A percentile compares a stretch with the other conserved stretches of the same genome.
phyloP scores from a whole-genome alignment of 148 eudicot genomes.

The Rhododendron mucronatum region DNA sequence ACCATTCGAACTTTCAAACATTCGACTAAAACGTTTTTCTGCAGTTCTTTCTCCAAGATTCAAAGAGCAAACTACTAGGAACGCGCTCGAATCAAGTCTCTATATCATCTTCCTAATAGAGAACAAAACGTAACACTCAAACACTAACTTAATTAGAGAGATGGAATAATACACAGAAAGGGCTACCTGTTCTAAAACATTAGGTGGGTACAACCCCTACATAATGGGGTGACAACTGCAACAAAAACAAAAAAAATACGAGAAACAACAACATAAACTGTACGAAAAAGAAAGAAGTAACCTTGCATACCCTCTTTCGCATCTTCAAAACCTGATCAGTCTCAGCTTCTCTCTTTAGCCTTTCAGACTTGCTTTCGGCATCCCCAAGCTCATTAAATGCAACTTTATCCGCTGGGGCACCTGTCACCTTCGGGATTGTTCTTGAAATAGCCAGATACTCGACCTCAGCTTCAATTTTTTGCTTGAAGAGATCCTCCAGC shows the following conservation, averaged over 20 bases:
- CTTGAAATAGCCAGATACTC: conserved; percentile 47
- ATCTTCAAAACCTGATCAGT: conserved; percentile 37
- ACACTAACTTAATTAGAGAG: conserved; percentile 8
- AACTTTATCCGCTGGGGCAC: conserved; percentile 26
- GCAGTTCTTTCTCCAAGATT: neutral
- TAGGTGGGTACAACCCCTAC: conserved; percentile 67
- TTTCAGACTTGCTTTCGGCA: conserved; percentile 25
- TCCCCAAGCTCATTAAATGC: conserved; percentile 13
- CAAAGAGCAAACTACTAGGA: neutral
- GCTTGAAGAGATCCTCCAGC: conserved; percentile 47
- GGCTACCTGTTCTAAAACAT: conserved; percentile 6
- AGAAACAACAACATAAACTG: conserved; percentile 48
- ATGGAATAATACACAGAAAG: neutral
- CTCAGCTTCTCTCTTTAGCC: conserved; percentile 25
- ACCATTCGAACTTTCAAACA: no score
- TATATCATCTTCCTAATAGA: neutral
- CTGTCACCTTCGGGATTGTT: conserved; percentile 33
- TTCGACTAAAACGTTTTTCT: neutral
- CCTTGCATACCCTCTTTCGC: conserved; percentile 40
- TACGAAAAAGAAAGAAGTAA: conserved; percentile 30
- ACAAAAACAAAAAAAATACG: conserved; percentile 31
- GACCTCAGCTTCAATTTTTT: conserved; percentile 70
- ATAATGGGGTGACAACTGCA: conserved; percentile 41
- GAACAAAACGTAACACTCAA: neutral
- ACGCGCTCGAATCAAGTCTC: neutral